These are phyloP conservation scores for Phialophora macrospora DNA, from an alignment of 2,329 filamentous ascomycete genomes.

Conservation along the genomic window DNA sequence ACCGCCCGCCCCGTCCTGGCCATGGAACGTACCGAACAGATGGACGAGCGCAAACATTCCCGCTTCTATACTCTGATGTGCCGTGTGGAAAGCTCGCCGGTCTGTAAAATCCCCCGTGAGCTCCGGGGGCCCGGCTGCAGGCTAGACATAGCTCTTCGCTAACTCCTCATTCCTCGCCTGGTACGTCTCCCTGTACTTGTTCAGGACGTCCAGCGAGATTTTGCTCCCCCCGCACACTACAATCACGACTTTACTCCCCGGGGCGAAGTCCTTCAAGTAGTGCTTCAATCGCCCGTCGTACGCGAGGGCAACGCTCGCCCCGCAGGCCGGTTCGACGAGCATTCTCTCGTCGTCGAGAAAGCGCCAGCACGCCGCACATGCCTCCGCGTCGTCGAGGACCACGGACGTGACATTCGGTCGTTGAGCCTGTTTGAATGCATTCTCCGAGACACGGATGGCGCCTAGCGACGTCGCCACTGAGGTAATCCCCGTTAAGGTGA, in stretches of 20 bases:
- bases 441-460: constrained; percentile 70
- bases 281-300: constrained; percentile 36
- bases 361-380: constrained; percentile 74
- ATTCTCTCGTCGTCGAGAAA: constrained; percentile 82
- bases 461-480: constrained; percentile 77
- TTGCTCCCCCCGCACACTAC: constrained; percentile 81
- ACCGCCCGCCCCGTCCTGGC: no score
- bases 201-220: constrained; percentile 65
- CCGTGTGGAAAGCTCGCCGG: no score
- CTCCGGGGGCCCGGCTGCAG: neutral
- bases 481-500: constrained; percentile 73
- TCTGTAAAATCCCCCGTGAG: no score
- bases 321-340: constrained; percentile 83
- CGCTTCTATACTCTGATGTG: no score
- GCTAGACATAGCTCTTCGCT: constrained; percentile 18
- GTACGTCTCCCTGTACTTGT: constrained; percentile 29
- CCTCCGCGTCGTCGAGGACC: constrained; percentile 75
- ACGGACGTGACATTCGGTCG: constrained; percentile 60
- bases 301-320: constrained; percentile 68
- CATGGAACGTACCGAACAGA: no score
- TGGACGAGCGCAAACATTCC: no score
- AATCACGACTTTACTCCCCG: constrained; percentile 74
- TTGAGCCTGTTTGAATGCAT: constrained; percentile 69
- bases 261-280: constrained; percentile 26
- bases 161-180: constrained; percentile 22